Percentiles rank a stretch among this genome's conserved stretches.
Conservation (phyloP, 805 yeast species). For the Blastobotrys americana region DNA sequence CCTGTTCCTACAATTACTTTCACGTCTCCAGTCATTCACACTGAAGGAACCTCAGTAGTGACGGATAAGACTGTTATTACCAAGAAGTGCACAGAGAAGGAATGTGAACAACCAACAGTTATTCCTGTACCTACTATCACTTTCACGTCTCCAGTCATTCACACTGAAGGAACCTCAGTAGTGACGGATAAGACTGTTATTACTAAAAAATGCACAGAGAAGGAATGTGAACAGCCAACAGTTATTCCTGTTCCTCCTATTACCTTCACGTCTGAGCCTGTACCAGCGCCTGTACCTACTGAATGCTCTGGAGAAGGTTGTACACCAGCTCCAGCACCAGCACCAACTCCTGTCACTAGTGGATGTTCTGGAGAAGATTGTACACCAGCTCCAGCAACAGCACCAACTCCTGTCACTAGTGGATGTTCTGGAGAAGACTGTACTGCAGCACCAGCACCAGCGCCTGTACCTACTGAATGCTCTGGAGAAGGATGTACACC, state of each 20-base stretch:
- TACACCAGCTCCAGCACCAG: not conserved
- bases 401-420: not conserved
- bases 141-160: not conserved
- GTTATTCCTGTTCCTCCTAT: not conserved
- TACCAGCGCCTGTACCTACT: not conserved
- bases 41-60: not conserved
- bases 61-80: not conserved
- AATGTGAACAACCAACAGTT: not conserved
- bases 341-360: not conserved
- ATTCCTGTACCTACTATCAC: not conserved
- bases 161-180: not conserved
- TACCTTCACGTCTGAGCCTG: not conserved
- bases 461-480: not conserved
- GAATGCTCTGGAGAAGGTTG: no score
- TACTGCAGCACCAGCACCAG: not conserved
- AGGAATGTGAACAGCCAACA: not conserved
- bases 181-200: not conserved
- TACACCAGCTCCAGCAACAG: not conserved
- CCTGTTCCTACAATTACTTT: not conserved
- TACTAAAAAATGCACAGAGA: not conserved
- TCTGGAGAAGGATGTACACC: not conserved
- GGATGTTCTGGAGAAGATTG: not conserved
- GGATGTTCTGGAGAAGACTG: not conserved
- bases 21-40: not conserved
- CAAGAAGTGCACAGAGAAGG: not conserved